phyloP scores from a whole-genome alignment of 2,329 filamentous ascomycete genomes.

The Coniosporium tulheliwenetii region DNA sequence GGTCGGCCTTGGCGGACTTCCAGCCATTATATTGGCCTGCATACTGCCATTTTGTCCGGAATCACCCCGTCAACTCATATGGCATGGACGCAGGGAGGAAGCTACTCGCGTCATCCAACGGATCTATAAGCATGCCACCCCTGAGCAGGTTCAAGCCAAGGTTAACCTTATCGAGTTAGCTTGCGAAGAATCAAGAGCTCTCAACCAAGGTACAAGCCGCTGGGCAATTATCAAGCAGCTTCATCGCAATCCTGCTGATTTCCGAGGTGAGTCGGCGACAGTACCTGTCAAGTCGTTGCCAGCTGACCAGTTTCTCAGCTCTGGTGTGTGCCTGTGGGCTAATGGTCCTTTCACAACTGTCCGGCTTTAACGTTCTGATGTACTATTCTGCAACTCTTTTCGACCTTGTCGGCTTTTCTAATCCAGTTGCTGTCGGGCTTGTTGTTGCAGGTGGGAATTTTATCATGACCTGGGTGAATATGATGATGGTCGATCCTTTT shows the following conservation, averaged over 20 bases:
- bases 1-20: slow-evolving; percentile 31
- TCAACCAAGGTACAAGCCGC: too few relatives aligned
- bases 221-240: slow-evolving; percentile 34
- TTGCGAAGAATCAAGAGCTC: too few relatives aligned
- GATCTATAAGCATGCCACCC: slow-evolving; percentile 28
- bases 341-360: slow-evolving; percentile 35
- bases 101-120: slow-evolving; percentile 22
- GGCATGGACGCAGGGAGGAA: slow-evolving; percentile 23
- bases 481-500: slow-evolving; percentile 28
- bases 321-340: slow-evolving; percentile 31
- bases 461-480: slow-evolving; percentile 33
- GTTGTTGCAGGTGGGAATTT: slow-evolving; percentile 32
- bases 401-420: slow-evolving; percentile 32
- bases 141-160: too few relatives aligned
- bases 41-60: slow-evolving; percentile 33
- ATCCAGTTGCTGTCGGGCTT: slow-evolving; percentile 30
- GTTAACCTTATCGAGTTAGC: too few relatives aligned
- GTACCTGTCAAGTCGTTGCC: too few relatives aligned
- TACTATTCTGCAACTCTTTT: slow-evolving; percentile 29
- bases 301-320: slow-evolving; percentile 28
- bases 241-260: too few relatives aligned
- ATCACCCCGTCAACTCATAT: slow-evolving; percentile 31
- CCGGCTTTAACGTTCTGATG: slow-evolving; percentile 30
- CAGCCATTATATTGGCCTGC: slow-evolving; percentile 27
- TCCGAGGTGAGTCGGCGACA: too few relatives aligned